Percentiles rank a stretch among this genome's conserved stretches.
Evolutionary conservation across 345 rosid species (phyloP).

Genomic region (Melaleuca alternifolia): DNA sequence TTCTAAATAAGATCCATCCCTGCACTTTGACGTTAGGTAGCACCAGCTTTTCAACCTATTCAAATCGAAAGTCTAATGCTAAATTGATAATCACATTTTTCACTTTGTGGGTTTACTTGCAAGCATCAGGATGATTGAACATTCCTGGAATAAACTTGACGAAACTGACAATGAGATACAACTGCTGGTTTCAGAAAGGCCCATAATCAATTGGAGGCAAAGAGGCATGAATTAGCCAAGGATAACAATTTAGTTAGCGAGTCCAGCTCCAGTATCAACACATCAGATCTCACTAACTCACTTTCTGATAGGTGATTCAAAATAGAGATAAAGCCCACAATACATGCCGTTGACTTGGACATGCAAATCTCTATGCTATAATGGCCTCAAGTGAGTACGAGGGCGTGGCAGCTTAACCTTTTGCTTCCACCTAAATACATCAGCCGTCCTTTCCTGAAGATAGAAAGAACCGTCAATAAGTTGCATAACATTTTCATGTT

Average conservation of each 20-base stretch:
- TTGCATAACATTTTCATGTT: neutral
- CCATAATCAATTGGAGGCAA: neutral
- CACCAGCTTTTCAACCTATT: neutral
- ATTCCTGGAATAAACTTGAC: neutral
- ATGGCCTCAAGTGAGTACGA: neutral
- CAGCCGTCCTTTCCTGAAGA: neutral
- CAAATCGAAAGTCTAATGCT: neutral
- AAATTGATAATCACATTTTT: neutral
- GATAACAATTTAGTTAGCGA: too few species aligned
- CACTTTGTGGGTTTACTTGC: neutral
- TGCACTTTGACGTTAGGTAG: neutral
- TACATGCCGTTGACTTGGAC: neutral
- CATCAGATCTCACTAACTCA: neutral
- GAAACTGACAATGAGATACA: neutral
- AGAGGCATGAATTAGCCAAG: neutral
- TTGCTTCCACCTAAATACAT: neutral
- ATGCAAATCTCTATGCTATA: neutral
- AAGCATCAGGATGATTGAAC: neutral
- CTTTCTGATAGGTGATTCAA: neutral
- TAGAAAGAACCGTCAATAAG: neutral
- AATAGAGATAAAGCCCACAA: neutral
- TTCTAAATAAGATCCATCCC: neutral
- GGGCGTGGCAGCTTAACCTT: neutral
- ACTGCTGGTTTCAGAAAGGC: neutral
- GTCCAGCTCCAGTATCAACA: too few species aligned